These are phyloP conservation scores for Cladosporium sp. DNA, from an alignment of 2,329 filamentous ascomycete species.

Conservation along the genomic window DNA sequence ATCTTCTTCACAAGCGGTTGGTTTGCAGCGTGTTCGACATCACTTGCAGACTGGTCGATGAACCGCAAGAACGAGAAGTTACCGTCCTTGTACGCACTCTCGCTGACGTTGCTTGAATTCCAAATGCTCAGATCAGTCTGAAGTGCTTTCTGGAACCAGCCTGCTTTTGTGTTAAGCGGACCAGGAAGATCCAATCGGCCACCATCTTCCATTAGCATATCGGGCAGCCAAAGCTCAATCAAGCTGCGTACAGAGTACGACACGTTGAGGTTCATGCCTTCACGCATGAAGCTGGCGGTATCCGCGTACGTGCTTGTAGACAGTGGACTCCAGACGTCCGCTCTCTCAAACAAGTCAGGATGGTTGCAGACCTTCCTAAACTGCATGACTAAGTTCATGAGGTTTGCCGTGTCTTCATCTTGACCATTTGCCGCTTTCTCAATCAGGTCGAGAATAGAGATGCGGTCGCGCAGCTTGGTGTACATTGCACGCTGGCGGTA, in stretches of 20 bases:
- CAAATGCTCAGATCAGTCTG: slow-evolving; percentile 87
- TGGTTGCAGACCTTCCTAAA: slow-evolving; percentile 99
- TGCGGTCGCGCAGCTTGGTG: slow-evolving; percentile 87
- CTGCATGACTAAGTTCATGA: slow-evolving; percentile 99
- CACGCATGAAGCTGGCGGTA: slow-evolving; percentile 90
- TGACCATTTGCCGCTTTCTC: slow-evolving; percentile 95
- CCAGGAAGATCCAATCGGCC: slow-evolving; percentile 76
- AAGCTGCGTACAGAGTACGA: slow-evolving; percentile 83
- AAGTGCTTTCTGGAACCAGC: slow-evolving; percentile 77
- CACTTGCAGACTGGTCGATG: slow-evolving; percentile 71
- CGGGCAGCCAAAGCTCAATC: slow-evolving; percentile 82
- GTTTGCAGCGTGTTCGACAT: slow-evolving; percentile 70
- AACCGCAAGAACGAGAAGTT: slow-evolving; percentile 91
- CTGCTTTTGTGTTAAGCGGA: slow-evolving; percentile 70
- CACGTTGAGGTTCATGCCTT: slow-evolving; percentile 76
- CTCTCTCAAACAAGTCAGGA: slow-evolving; percentile 92
- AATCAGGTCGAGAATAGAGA: slow-evolving; percentile 97
- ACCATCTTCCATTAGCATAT: slow-evolving; percentile 76
- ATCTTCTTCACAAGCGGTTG: slow-evolving; percentile 74
- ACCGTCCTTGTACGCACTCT: slow-evolving; percentile 60
- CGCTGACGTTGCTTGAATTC: slow-evolving; percentile 73
- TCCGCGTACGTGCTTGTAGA: slow-evolving; percentile 87
- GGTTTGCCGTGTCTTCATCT: slow-evolving; percentile 88
- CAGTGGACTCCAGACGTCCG: slow-evolving; percentile 84
- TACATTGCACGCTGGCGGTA: slow-evolving; percentile 96